Base-by-base conservation (phyloP, 768 basidiomycete species). In the Suillus luteus region DNA sequence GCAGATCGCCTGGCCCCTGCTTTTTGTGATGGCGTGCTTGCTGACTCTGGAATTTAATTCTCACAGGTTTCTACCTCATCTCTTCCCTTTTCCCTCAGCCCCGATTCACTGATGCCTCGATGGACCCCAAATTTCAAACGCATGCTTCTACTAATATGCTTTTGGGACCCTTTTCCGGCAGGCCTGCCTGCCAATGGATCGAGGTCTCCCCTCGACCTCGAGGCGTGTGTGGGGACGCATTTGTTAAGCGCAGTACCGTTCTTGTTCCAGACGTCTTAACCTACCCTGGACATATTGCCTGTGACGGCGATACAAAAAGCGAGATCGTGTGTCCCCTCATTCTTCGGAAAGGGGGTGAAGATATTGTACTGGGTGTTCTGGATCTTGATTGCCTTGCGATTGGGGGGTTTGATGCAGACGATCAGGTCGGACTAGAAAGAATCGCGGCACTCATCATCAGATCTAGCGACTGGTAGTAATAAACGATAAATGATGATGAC, bases 201-300 rank as follows among this genome's bases (percentile, higher is more conserved):
- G 79, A 83, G 62, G 80, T 85, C 48, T 77, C 82, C 17, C 81
- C 79, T 0, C 80, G 80, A 11, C 66, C 79, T 1, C 82, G 84
- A n/a, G 94, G 95, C 35, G 95, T 97, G 12, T 97, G 95, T 73
- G 92, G 93, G 7, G 88, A 88, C 58, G 88, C 90, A 2, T 96
- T 86, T 74, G 61, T 87, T 15, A 80, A 80, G 58, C 75, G 73
- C 51, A 71, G 79, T 66, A 85, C 89, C 0, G 60, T 93, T 6
- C 69, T 94, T n/a, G 93, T 97, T 1, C 77, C 80, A 22, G 84
- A 96, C 64, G 94, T 98, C 22, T 84, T 91, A 31, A 75, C 74
- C 11, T 95, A 95, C 71, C 93, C 93, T 1, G 95, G 96, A 0
- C 96, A 99, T 72, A 96, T 97, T 65, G 93, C 94, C 2, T 98